phyloP scores from a whole-genome alignment of 306 rosid genomes.

The Pyrus pyrifolia region DNA sequence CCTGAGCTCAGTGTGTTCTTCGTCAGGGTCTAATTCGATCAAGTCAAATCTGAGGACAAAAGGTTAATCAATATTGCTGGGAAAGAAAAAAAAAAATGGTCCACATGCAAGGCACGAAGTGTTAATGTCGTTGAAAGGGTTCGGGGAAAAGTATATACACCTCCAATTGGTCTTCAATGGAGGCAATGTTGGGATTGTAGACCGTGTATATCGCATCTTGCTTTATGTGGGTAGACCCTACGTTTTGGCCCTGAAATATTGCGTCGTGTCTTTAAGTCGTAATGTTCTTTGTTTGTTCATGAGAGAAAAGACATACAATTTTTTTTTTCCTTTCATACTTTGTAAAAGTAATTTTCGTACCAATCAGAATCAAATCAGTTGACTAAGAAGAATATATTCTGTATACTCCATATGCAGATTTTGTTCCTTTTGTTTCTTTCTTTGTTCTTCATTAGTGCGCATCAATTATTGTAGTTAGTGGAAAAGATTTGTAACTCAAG shows the following conservation, averaged over 20 bases:
- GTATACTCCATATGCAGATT: not conserved
- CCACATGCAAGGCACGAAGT: not conserved
- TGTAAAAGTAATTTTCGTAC: not conserved
- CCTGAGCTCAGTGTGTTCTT: slow-evolving; percentile 68
- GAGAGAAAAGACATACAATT: not conserved
- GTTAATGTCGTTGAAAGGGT: not conserved
- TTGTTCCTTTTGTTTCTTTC: too few species aligned
- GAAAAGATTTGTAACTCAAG: too few species aligned
- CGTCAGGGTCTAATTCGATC: slow-evolving; percentile 46
- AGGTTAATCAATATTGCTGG: not conserved
- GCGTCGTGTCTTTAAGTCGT: not conserved
- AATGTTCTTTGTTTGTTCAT: not conserved
- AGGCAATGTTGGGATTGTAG: not conserved
- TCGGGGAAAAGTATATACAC: not conserved
- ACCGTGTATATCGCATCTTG: not conserved
- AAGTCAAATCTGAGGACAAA: not conserved
- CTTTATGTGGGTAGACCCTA: not conserved
- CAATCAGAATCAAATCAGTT: not conserved
- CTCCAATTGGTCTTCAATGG: not conserved
- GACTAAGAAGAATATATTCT: not conserved
- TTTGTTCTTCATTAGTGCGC: too few species aligned
- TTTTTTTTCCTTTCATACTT: not conserved
- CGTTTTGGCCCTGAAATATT: not conserved
- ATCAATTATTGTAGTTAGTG: too few species aligned
- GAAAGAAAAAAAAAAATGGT: not conserved